Conservation (phyloP, 2,329 filamentous ascomycete genomes). For the Aspergillus flavus region DNA sequence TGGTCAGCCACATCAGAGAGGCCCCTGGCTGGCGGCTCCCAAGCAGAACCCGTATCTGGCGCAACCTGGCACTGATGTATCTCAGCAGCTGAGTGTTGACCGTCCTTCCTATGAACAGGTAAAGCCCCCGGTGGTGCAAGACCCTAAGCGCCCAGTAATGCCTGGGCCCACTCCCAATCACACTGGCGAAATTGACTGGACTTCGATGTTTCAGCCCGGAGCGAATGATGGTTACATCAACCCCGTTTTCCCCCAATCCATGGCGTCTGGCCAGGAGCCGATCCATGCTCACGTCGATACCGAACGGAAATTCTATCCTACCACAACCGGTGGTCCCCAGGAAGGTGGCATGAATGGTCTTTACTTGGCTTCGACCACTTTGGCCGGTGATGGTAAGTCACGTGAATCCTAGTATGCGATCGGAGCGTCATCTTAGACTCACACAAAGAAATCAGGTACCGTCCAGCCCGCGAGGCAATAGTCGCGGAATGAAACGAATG, state of each 20-base stretch:
- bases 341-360: constrained; percentile 51
- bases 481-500: constrained; percentile 44
- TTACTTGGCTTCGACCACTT: constrained; percentile 50
- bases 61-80: constrained; percentile 44
- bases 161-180: constrained; percentile 62
- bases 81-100: constrained; percentile 49
- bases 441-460: constrained; percentile 53
- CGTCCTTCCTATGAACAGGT: constrained; percentile 46
- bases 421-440: constrained; percentile 19
- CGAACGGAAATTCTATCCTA: constrained; percentile 57
- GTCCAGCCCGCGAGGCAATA: constrained; percentile 59
- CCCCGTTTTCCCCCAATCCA: constrained; percentile 65
- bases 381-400: constrained; percentile 49
- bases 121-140: constrained; percentile 43
- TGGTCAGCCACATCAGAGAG: constrained; percentile 43
- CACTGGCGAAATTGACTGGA: constrained; percentile 67
- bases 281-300: constrained; percentile 66
- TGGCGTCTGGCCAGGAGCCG: constrained; percentile 69
- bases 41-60: constrained; percentile 49
- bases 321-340: constrained; percentile 44
- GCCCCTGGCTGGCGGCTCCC: constrained; percentile 47
- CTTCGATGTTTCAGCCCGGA: constrained; percentile 76
- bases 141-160: constrained; percentile 58
- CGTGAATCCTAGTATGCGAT: constrained; percentile 25
- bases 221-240: constrained; percentile 67